Evolutionary conservation across 805 yeast species (phyloP), one percentile per base, ranked within the genome.

Genomic region (Candida incommunis): DNA sequence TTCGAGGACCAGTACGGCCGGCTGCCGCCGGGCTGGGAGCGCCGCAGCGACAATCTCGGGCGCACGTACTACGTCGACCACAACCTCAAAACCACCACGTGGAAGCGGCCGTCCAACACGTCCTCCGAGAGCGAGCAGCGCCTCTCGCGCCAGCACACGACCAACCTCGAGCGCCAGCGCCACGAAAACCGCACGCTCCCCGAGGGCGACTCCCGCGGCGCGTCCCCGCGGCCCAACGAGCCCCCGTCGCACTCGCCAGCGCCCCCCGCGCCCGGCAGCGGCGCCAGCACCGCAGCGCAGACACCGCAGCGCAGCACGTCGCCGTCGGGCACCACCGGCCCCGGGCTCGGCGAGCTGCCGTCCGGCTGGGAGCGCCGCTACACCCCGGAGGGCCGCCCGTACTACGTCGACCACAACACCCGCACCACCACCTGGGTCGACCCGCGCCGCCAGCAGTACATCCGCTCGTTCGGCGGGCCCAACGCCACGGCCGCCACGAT

Each of bases 351-450:
- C 23, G 98, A 92, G 67, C 71, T 92, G 51, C 99, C 99, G 5
- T 77, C 95, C 9, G 99, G 98, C 35, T 92, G 99, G 99, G 99
- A 92, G 66, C 97, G 90, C 68, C 73, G 99, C 52, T 82, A 83
- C 57, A 92, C 99, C 4, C 95, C 95, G 23, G 98, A 92, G 66
- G 99, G 98, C 34, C 78, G 98, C 61, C 94, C 97, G 4, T 92
- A 92, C 66, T 92, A 88, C 63, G 98, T 92, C 42, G 99, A 92
- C 64, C 99, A 92, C 68, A 92, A 92, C 64, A 92, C 98, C n/a
- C 76, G 99, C 64, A 92, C 99, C 1, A 92, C 99, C 2, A 92
- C 99, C 11, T 92, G 99, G 99, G 99, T 92, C 41, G 99, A 92
- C 64, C 99, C 99, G 52, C 78, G 99, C 66, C 79, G 98, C 65